These are phyloP conservation scores for Thelonectria discophora DNA, from an alignment of 2,329 filamentous ascomycete genomes.

Conservation along the genomic window DNA sequence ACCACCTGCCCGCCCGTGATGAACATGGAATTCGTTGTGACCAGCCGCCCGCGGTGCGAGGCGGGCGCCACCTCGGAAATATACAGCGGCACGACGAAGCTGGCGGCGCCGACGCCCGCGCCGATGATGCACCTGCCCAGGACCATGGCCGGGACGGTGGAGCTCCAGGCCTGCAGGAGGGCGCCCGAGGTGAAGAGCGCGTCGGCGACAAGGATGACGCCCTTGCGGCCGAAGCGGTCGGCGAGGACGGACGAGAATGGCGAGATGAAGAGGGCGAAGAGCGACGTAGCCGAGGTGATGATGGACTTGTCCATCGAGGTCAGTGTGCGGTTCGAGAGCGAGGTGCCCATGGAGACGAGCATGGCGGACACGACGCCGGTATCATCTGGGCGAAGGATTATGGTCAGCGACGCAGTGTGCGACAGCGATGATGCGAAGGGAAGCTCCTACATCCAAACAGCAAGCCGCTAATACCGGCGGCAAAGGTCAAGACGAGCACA, in stretches of 20 bases:
- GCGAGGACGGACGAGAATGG: conserved; percentile 72
- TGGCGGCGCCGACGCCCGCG: conserved; percentile 76
- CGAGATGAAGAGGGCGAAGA: conserved; percentile 71
- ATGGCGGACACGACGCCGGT: conserved; percentile 76
- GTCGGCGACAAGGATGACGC: conserved; percentile 71
- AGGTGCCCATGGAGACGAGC: conserved; percentile 69
- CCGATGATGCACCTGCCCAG: conserved; percentile 74
- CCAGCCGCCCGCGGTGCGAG: conserved; percentile 77
- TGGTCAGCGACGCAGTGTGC: conserved; percentile 14
- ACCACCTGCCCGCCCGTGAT: conserved; percentile 90
- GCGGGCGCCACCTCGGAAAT: conserved; percentile 87
- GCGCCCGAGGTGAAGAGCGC: conserved; percentile 75
- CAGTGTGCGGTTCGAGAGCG: conserved; percentile 65
- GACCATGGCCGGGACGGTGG: conserved; percentile 71
- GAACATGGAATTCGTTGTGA: conserved; percentile 83
- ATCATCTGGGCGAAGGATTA: conserved; percentile 58
- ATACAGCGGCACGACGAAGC: conserved; percentile 86
- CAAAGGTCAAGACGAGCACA: conserved; percentile 69
- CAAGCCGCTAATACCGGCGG: conserved; percentile 72
- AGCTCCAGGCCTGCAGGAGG: conserved; percentile 67
- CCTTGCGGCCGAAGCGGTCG: conserved; percentile 68
- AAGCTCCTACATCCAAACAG: conserved; percentile 70
- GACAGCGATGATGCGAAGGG: too few species aligned
- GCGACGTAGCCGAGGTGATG: conserved; percentile 74
- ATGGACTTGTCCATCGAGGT: conserved; percentile 74